Evolutionary conservation across 2,329 filamentous ascomycete species (phyloP).

Genomic region (Penicillium sp.): DNA sequence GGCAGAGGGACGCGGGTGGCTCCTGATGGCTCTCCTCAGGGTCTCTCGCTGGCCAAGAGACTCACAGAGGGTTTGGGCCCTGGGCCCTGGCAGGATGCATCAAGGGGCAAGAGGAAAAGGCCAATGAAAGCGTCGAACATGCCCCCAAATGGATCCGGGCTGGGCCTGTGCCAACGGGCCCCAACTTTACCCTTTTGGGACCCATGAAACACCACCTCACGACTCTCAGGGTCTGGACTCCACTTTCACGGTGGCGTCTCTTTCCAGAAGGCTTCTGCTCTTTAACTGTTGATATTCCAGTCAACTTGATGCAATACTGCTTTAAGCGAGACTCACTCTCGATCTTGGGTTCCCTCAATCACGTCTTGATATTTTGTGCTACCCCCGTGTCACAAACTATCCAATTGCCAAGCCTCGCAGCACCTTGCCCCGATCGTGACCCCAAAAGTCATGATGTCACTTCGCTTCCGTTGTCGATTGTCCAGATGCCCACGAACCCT

Average conservation of each 20-base stretch:
- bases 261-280: not conserved
- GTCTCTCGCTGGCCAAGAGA: not conserved
- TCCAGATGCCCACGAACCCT: conserved; percentile 12
- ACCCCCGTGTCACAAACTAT: not conserved
- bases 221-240: conserved; percentile 4
- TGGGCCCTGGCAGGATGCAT: conserved; percentile 11
- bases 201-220: conserved; percentile 10
- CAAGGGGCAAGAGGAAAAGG: not conserved
- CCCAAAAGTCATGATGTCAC: conserved; percentile 18
- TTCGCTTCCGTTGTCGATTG: not conserved
- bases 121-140: not conserved
- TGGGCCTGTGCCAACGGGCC: not conserved
- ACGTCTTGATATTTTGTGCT: not conserved
- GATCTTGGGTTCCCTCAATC: too few species aligned
- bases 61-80: too few species aligned
- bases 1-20: not conserved
- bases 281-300: not conserved
- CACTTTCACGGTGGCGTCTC: conserved; percentile 6
- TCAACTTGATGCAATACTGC: too few species aligned
- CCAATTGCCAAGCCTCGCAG: not conserved
- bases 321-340: too few species aligned
- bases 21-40: not conserved
- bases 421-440: not conserved
- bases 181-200: conserved; percentile 8
- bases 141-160: not conserved